A percentile compares a stretch with the other conserved stretches of the same genome.
Evolutionary conservation across 2,329 filamentous ascomycete genomes (phyloP).

Genomic region (Fusarium sterilihyphosum): DNA sequence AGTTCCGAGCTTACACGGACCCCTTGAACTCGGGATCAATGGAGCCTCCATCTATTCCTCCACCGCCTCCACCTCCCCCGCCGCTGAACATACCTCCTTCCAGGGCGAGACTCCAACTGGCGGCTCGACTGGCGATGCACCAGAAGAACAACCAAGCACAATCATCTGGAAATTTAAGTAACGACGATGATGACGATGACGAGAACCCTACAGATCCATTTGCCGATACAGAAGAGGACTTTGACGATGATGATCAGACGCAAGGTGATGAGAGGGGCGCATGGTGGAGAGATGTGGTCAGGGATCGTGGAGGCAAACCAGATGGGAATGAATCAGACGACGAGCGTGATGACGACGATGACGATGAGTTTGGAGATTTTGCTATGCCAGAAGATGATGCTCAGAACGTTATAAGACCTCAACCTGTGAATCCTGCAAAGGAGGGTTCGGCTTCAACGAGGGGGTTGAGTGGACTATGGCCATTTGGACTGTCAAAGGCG

Average conservation of each 20-base stretch:
- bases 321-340: constrained; percentile 60
- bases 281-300: constrained; percentile 60
- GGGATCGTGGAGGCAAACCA: constrained; percentile 52
- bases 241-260: constrained; percentile 58
- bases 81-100: constrained; percentile 88
- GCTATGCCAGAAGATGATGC: constrained; percentile 68
- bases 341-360: constrained; percentile 64
- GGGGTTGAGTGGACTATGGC: constrained; percentile 65
- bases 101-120: constrained; percentile 87
- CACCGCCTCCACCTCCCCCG: constrained; percentile 74
- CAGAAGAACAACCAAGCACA: constrained; percentile 68
- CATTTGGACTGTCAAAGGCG: constrained; percentile 59
- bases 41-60: constrained; percentile 67
- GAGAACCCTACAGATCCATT: constrained; percentile 55
- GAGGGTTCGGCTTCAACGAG: constrained; percentile 45
- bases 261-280: constrained; percentile 50
- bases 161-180: constrained; percentile 55
- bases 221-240: constrained; percentile 64
- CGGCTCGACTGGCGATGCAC: constrained; percentile 83
- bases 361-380: constrained; percentile 76
- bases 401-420: constrained; percentile 62
- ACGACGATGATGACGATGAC: constrained; percentile 51
- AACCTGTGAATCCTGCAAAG: constrained; percentile 62
- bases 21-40: constrained; percentile 61
- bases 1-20: constrained; percentile 71